Percentiles rank a stretch among this genome's conserved stretches.
Evolutionary conservation across 306 rosid species (phyloP).

Genomic region (Cajanus cajan): DNA sequence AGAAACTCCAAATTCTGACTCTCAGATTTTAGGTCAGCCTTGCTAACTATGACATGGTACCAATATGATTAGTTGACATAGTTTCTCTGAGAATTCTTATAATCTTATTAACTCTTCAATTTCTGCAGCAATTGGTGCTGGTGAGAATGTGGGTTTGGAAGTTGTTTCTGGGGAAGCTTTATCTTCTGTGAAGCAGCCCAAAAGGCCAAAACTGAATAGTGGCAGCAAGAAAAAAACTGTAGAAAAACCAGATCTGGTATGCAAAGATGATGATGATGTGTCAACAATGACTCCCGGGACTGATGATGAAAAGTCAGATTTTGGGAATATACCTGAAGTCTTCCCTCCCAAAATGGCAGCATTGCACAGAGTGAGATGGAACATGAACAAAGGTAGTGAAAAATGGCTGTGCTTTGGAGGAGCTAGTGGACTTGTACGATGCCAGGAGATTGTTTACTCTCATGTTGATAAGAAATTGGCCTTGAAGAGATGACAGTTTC

Average conservation of each 20-base stretch:
- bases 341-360: constrained; percentile 73
- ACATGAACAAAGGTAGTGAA: constrained; percentile 89
- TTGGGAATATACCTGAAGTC: constrained; percentile 35
- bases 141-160: constrained; percentile 39
- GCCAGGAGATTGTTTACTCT: constrained; percentile 68
- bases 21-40: constrained; percentile 51
- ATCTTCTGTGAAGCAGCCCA: constrained; percentile 30
- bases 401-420: constrained; percentile 93
- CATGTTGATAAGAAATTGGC: constrained; percentile 54
- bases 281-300: not conserved
- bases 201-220: constrained; percentile 33
- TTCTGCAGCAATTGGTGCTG: constrained; percentile 48
- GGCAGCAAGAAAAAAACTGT: constrained; percentile 38
- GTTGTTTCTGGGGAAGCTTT: constrained; percentile 44
- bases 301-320: constrained; percentile 29
- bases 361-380: constrained; percentile 87
- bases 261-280: constrained; percentile 39
- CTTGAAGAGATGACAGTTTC: constrained; percentile 43
- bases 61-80: not conserved
- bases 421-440: constrained; percentile 80
- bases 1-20: constrained; percentile 35
- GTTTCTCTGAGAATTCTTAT: constrained; percentile 16
- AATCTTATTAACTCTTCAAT: constrained; percentile 20
- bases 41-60: not conserved
- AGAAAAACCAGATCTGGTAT: constrained; percentile 29